Base-by-base conservation (phyloP, 176 grass and related monocot genomes). In the Saccharum officinarum region DNA sequence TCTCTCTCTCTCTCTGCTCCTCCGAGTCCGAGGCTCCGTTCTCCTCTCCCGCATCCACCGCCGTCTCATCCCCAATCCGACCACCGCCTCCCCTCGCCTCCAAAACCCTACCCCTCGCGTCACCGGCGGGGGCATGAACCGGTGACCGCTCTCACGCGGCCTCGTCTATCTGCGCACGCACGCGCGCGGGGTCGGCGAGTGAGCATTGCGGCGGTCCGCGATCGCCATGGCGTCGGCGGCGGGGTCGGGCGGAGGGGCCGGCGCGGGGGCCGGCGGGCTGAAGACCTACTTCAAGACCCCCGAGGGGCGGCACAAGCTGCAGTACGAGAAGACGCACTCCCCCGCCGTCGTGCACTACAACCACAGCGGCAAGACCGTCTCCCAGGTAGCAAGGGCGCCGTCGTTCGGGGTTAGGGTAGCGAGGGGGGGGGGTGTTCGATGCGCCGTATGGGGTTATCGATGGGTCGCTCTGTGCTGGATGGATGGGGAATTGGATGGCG, bases 261-360 rank as follows among this genome's bases (percentile, higher is more conserved):
- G 76, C 55, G 41, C 88, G 23, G 88, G 82, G 81, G 85, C 90
- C 13, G 81, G 88, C 10, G 91, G 83, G 77, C 86, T 95, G 7
- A 98, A 98, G 93, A 91, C 87, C 37, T 89, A 91, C 83, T 98
- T 98, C 82, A 98, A 98, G 90, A 96, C 97, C 16, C n/a, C 97
- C 45, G 97, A 99, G 85, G 97, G 97, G 10, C 73, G 93, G 66
- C 93, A 99, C 90, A 96, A 96, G 86, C 86, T 96, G 71, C 91
- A 92, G 87, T 92, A 94, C 89, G 93, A 99, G 92, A 99, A 99
- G 87, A 92, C 92, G 31, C 93, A 92, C 81, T 94, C 93, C 26
- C n/a, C 80, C 80, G 80, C 89, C 41, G 86, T 87, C 66, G 81
- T 96, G 28, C 93, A 95, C 84, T 98, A 94, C 86, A 79, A 80